Conservation (phyloP, 148 eudicot genomes). For the Rhododendron griersonianum region DNA sequence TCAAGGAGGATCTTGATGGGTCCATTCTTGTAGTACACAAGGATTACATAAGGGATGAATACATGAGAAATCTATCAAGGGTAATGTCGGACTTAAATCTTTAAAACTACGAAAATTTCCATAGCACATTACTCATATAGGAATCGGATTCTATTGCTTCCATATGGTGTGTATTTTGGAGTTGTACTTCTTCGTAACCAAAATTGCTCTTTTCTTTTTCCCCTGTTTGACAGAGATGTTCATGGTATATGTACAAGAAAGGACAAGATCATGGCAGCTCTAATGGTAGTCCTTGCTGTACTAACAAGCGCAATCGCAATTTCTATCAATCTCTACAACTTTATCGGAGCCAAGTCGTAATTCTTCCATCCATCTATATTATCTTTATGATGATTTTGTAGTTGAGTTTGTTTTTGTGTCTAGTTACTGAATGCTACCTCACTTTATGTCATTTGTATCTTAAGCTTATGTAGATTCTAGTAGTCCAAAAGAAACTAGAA, state of each 20-base stretch:
- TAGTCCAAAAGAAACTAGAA: neutral
- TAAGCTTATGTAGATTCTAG: neutral
- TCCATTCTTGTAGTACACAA: neutral
- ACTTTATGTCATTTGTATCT: neutral
- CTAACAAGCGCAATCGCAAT: conserved; percentile 74
- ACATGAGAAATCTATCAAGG: neutral
- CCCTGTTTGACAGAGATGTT: conserved; percentile 55
- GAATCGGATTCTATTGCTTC: neutral
- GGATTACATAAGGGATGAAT: neutral
- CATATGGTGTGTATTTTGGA: neutral
- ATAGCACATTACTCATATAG: neutral
- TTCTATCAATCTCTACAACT: conserved; percentile 50
- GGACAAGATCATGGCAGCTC: conserved; percentile 58
- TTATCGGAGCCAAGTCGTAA: conserved; percentile 21
- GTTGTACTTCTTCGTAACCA: neutral
- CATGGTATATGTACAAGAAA: conserved; percentile 61
- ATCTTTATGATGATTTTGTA: neutral
- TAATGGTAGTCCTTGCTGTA: conserved; percentile 60
- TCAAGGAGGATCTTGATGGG: neutral
- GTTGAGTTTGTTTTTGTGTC: conserved; percentile 1
- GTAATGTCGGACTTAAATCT: neutral
- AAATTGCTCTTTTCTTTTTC: neutral
- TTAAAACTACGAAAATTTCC: too few relatives aligned
- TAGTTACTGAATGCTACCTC: neutral
- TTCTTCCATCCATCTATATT: neutral